Percentiles rank a stretch among this genome's conserved stretches.
Evolutionary conservation across 768 basidiomycete genomes (phyloP).

Genomic region (Leccinum variicolor): DNA sequence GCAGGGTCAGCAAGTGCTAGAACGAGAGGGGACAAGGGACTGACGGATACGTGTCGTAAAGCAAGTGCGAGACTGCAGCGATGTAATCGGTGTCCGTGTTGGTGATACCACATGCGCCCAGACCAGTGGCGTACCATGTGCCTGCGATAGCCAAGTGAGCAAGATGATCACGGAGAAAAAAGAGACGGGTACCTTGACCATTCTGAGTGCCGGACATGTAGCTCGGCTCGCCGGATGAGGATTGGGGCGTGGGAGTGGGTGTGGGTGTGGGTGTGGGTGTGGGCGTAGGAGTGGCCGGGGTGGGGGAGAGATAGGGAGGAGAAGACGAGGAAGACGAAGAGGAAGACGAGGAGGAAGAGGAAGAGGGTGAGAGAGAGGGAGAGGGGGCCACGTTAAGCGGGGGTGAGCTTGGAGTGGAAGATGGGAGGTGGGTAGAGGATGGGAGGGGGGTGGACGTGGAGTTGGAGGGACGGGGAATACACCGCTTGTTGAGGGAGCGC

Average conservation of each 20-base stretch:
- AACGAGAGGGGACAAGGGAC: conserved; percentile 1
- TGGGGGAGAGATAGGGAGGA: background rate
- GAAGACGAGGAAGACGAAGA: background rate
- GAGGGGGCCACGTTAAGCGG: conserved; percentile 23
- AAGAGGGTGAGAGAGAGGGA: background rate
- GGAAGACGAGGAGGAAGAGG: background rate
- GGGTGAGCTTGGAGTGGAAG: background rate
- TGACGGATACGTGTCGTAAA: conserved; percentile 37
- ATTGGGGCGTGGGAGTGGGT: background rate
- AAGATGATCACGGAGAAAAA: background rate
- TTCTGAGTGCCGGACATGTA: conserved; percentile 47
- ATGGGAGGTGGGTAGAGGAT: background rate
- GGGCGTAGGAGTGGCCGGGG: background rate
- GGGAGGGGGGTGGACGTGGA: conserved; percentile 2
- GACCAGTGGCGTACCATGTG: conserved; percentile 34
- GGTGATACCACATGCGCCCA: conserved; percentile 41
- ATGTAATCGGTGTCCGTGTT: conserved; percentile 30
- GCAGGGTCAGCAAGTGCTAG: background rate
- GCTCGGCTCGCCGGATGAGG: conserved; percentile 28
- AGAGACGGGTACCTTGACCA: conserved; percentile 41
- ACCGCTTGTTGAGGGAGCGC: conserved; percentile 31
- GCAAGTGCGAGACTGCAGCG: conserved; percentile 31
- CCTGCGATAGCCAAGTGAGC: conserved; percentile 16
- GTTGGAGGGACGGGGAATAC: conserved; percentile 16
- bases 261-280: background rate